Evolutionary conservation across 305 asterid genomes (phyloP), one percentile per base, ranked within the genome.

Genomic region (Fraxinus dipetala): DNA sequence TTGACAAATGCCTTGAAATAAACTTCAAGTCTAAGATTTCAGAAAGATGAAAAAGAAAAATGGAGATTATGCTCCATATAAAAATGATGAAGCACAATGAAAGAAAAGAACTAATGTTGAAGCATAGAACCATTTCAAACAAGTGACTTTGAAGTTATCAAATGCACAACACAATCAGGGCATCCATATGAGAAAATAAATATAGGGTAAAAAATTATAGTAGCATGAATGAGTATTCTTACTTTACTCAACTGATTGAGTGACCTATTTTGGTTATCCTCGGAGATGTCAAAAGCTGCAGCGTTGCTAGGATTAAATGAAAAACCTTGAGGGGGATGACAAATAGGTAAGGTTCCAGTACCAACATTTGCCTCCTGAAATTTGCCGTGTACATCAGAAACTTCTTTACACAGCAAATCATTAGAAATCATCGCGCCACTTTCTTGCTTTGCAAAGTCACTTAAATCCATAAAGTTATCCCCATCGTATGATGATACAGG

Each of bases 191-290:
- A 84, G 84, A 82, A 74, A 75, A 8, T 22, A 72, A 72, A 31
- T 31, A 16, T 16, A n/a, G 77, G 48, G 26, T 16, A 69, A 22
- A 48, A 51, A 77, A 65, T 78, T 69, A 54, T 59, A 81, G 56
- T 79, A 51, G 30, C n/a, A 45, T 32, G 75, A 85, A 80, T 72
- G 83, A 2, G 72, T 75, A 81, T 81, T 73, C 92, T 89, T 87
- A 89, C 91, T 35, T 88, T 86, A 85, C 84, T 84, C 84, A 85
- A 84, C 80, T 78, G 88, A 84, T 86, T 56, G n/a, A 91, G 91
- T 2, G 90, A 90, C 81, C 67, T 76, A 70, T 74, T 81, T 81
- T 86, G 82, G 79, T 83, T 79, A 80, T 83, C 84, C 70, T 77
- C 84, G 79, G 87, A 91, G 80, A 69, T 75, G 35, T 81, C 80